Evolutionary conservation across 768 basidiomycete species (phyloP).

Genomic region (Nidularia pulvinata): DNA sequence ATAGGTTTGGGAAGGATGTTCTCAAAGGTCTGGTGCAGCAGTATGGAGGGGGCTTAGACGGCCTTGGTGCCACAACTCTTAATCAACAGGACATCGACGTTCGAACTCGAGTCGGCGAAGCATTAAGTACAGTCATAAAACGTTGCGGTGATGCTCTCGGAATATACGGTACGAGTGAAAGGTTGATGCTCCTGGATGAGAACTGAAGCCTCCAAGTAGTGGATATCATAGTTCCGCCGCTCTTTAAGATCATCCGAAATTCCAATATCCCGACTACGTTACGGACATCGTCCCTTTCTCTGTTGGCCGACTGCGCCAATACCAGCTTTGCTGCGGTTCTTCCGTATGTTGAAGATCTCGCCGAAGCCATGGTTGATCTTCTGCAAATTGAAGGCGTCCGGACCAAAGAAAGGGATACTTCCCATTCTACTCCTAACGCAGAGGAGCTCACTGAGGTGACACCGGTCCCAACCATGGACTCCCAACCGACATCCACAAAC

Average conservation of each 20-base stretch:
- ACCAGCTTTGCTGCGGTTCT: constrained; percentile 63
- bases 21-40: constrained; percentile 62
- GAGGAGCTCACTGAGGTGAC: too few relatives aligned
- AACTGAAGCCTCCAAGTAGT: constrained; percentile 33
- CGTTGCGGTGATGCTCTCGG: constrained; percentile 70
- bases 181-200: too few relatives aligned
- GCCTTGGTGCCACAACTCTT: constrained; percentile 40
- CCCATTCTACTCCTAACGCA: too few relatives aligned
- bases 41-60: constrained; percentile 58
- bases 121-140: constrained; percentile 74
- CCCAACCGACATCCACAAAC: constrained; percentile 55
- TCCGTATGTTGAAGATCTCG: constrained; percentile 61
- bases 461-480: constrained; percentile 38
- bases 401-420: constrained; percentile 7
- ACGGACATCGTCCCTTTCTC: constrained; percentile 55
- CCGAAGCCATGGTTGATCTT: constrained; percentile 73
- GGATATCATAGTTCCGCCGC: constrained; percentile 68
- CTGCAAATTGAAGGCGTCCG: constrained; percentile 62
- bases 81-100: constrained; percentile 71
- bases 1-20: constrained; percentile 74
- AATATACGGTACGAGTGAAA: constrained; percentile 50
- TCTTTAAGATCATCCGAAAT: constrained; percentile 65
- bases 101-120: constrained; percentile 82
- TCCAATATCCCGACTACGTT: constrained; percentile 68
- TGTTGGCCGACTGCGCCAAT: constrained; percentile 75